phyloP scores from a whole-genome alignment of 2,329 filamentous ascomycete species.

The Balansia obtecta region DNA sequence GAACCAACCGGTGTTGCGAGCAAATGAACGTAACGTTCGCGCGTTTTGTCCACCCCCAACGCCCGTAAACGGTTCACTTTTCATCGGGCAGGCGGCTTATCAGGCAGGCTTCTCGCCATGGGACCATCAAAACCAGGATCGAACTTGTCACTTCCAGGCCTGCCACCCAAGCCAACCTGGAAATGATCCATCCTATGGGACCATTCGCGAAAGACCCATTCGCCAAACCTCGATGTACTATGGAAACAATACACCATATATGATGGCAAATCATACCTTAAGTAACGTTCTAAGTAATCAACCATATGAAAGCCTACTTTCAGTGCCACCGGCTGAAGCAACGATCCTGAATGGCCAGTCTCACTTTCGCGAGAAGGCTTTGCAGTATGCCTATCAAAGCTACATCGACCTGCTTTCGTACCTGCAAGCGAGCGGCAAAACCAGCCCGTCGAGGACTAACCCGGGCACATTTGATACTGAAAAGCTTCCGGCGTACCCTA shows the following conservation, averaged over 20 bases:
- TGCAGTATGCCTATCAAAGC: constrained; percentile 58
- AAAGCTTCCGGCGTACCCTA: constrained; percentile 44
- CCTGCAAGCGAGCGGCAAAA: constrained; percentile 47
- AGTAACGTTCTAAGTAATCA: not conserved
- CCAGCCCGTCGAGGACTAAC: constrained; percentile 25
- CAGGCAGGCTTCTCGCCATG: constrained; percentile 6
- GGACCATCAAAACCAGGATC: constrained; percentile 5
- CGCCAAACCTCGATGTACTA: not conserved
- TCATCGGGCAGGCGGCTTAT: constrained; percentile 18
- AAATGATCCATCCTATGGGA: not conserved
- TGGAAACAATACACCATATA: not conserved
- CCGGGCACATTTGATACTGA: constrained; percentile 26
- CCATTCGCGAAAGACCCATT: not conserved
- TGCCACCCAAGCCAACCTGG: not conserved
- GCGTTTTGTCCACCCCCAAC: constrained; percentile 25
- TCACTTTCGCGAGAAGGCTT: constrained; percentile 52
- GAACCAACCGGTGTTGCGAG: constrained; percentile 22
- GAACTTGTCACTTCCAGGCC: not conserved
- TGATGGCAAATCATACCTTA: not conserved
- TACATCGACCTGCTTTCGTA: constrained; percentile 60
- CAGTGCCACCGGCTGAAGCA: not conserved
- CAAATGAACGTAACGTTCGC: constrained; percentile 25
- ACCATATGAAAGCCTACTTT: not conserved
- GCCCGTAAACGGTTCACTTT: constrained; percentile 17
- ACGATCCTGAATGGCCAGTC: not conserved